Base-by-base conservation (phyloP, 306 rosid genomes). In the Quercus cerris region DNA sequence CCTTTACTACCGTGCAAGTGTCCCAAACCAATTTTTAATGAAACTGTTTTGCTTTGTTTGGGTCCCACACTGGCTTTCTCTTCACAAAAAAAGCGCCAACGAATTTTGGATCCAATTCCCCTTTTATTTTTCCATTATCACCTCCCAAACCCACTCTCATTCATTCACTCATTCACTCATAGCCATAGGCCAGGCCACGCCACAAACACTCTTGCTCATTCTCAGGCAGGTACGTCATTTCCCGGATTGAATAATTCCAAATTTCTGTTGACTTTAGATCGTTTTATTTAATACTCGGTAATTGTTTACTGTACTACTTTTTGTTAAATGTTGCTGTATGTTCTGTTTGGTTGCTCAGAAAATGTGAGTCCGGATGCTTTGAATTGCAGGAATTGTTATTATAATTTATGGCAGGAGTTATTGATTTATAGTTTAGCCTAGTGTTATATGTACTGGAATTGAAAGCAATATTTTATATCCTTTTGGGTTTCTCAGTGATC, bases 81-180 rank as follows among this genome's bases (percentile, higher is more conserved):
- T 69, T 57, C 80, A 76, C 88, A 73, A 75, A 88, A 81, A 83
- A 77, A 85, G 90, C 90, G 90, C 88, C 89, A 88, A 77, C 77
- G 84, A 85, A 84, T 83, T 75, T 85, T 41, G 92, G 85, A 86
- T 88, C 92, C 78, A 38, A 77, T 86, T 84, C 82, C 81, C 75
- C 3, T 35, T 38, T 38, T 38, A 38, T 38, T 38, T 57, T 55
- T 63, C 63, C 31, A 44, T 78, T 35, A 49, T 81, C 81, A 56
- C 20, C 78, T 72, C 14, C 71, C 6, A 70, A 25, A n/a, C 23
- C 71, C 71, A 18, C 46, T 41, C 49, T 67, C 71, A 33, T 19
- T 67, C 27, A 31, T 7, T 66, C 25, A 31, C 3, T 38, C 44
- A 38, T 38, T 7, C 46, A 8, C 46, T 41, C 46, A 41, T 7